These are phyloP conservation scores for Metarhizium rileyi DNA, from an alignment of 2,329 filamentous ascomycete genomes.

Conservation along the genomic window DNA sequence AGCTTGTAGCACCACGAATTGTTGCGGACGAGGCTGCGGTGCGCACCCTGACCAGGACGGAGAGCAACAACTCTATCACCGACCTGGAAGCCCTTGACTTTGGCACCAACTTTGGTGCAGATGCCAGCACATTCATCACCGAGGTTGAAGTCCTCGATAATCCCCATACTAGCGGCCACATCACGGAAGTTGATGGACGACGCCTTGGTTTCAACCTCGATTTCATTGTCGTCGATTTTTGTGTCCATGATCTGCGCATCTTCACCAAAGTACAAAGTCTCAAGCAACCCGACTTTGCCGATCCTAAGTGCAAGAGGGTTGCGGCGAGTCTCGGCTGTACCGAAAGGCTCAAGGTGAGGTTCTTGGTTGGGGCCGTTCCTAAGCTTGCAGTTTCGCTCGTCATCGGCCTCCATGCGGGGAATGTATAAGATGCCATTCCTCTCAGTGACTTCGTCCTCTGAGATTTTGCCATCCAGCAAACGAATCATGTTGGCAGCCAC, in stretches of 20 bases:
- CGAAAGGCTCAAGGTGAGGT: slow-evolving; percentile 12
- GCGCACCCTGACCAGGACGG: slow-evolving; percentile 12
- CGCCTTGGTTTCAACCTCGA: slow-evolving; percentile 22
- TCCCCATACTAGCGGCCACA: slow-evolving; percentile 20
- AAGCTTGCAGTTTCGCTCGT: slow-evolving; percentile 15
- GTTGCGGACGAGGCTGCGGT: slow-evolving; percentile 19
- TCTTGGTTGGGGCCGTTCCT: slow-evolving; percentile 15
- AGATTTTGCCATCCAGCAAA: slow-evolving; percentile 10
- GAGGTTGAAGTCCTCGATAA: slow-evolving; percentile 13
- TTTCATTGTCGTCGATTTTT: slow-evolving; percentile 11
- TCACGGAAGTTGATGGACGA: slow-evolving; percentile 27
- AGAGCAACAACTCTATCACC: slow-evolving; percentile 23
- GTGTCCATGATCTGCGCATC: slow-evolving; percentile 12
- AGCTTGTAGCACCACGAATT: slow-evolving; percentile 19
- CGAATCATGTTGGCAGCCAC: slow-evolving; percentile 10
- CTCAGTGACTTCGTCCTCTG: slow-evolving; percentile 15
- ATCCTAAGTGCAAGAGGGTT: slow-evolving; percentile 11
- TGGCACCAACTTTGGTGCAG: slow-evolving; percentile 11
- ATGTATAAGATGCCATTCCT: slow-evolving; percentile 14
- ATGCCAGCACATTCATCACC: slow-evolving; percentile 18
- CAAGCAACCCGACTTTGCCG: slow-evolving; percentile 16
- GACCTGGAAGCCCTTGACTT: slow-evolving; percentile 12
- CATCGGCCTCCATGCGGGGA: slow-evolving; percentile 14
- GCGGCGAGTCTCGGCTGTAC: slow-evolving; percentile 5
- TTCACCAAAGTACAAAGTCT: slow-evolving; percentile 18